These are phyloP conservation scores for Aspergillus clavatus DNA, from an alignment of 2,329 filamentous ascomycete species.

Conservation along the genomic window DNA sequence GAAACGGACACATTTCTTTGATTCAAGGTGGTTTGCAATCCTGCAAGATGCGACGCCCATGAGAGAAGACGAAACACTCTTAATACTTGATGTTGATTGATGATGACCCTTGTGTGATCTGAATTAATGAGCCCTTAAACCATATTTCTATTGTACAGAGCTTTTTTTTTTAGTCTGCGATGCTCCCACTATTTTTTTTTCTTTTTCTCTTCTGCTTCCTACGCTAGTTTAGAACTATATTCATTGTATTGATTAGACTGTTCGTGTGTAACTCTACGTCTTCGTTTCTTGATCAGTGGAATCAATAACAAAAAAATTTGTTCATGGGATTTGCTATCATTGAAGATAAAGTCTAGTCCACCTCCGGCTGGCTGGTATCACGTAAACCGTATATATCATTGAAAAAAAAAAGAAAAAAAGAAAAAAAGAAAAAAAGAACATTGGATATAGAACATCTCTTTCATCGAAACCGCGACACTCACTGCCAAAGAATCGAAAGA, in stretches of 20 bases:
- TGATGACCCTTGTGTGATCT: conserved; percentile 7
- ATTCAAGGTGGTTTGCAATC: neutral
- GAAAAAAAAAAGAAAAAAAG: neutral
- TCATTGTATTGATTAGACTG: conserved; percentile 2
- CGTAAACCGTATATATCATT: too few relatives aligned
- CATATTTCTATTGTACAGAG: conserved; percentile 9
- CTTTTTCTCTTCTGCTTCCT: neutral
- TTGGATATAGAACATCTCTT: neutral
- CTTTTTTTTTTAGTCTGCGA: conserved; percentile 1
- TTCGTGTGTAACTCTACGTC: neutral
- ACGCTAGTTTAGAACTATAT: conserved; percentile 1
- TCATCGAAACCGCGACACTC: too few relatives aligned
- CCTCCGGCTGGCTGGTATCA: too few relatives aligned
- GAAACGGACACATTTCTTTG: neutral
- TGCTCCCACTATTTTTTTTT: conserved; percentile 2
- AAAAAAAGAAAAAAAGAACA: neutral
- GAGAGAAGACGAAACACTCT: neutral
- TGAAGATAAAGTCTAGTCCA: neutral
- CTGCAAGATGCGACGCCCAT: too few relatives aligned
- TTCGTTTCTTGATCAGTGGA: neutral
- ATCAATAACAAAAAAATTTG: neutral
- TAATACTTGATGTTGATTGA: conserved; percentile 4
- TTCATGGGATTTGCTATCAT: too few relatives aligned
- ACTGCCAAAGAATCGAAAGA: too few relatives aligned
- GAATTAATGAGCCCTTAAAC: conserved; percentile 5